Base-by-base conservation (phyloP, 208 protist genomes). In the Crithidia thermophila region DNA sequence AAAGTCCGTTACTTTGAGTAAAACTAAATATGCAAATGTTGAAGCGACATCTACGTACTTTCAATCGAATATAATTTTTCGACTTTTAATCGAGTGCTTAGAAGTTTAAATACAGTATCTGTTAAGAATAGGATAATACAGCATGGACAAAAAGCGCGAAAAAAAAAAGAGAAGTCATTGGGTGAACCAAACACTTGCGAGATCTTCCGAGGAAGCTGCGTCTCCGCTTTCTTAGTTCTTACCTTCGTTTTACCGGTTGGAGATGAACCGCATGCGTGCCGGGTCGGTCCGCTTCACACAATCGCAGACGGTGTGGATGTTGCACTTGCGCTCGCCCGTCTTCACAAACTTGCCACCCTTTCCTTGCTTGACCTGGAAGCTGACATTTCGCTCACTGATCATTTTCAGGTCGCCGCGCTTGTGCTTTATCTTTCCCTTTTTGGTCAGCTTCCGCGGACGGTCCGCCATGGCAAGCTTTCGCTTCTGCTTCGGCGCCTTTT, bases 301-400 rank as follows among this genome's bases (percentile, higher is more conserved):
- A 77, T 97, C 79, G 66, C 92, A 97, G 18, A 94, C 84, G 3
- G 85, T 94, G 72, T 97, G 92, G 18, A 97, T 92, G 67, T 95
- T 93, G 75, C 92, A 97, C 67, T 87, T 84, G 16, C 92, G 87
- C 42, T 95, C 92, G 9, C 87, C 88, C 14, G 82, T 85, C 47
- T 74, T 81, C 8, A 94, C 61, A 82, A 84, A 95, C 69, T 84
- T 80, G 4, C 92, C 92, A 21, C 87, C 87, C 62, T 97, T 97
- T 28, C 87, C 88, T 53, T 97, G 92, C 77, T 91, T 94, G 33
- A 94, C 82, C 0, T 79, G 61, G 57, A 93, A 95, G 64, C 85
- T 87, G 18, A 94, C 89, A 67, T 94, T 84, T 34, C 81, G 85
- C 8, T 79, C 84, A 56, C 73, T 77, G n/a, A 94, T 53, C 78